These are phyloP conservation scores for Chara braunii DNA, from an alignment of 139 green algal genomes.

Conservation along the genomic window DNA sequence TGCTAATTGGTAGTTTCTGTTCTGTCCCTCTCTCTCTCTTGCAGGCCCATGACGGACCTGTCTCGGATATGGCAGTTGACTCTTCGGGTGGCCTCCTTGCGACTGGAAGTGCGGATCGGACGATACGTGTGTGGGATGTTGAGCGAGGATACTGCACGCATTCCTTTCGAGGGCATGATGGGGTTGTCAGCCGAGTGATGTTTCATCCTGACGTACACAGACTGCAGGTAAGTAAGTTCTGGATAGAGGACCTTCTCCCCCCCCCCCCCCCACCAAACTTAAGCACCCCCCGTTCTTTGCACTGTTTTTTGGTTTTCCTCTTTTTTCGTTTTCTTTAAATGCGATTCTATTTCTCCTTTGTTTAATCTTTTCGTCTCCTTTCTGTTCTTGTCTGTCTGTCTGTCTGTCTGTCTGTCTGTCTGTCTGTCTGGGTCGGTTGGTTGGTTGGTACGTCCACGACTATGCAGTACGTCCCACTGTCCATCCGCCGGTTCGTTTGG, in stretches of 20 bases:
- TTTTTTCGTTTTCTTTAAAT: not conserved
- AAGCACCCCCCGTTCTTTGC: not conserved
- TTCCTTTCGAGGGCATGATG: slow-evolving; percentile 56
- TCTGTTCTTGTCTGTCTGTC: too few relatives aligned
- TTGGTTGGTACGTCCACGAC: too few relatives aligned
- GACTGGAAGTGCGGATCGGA: slow-evolving; percentile 60
- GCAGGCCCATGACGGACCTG: slow-evolving; percentile 61
- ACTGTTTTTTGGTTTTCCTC: not conserved
- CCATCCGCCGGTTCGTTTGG: too few relatives aligned
- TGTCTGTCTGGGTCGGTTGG: too few relatives aligned
- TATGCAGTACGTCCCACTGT: too few relatives aligned
- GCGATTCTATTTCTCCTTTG: not conserved
- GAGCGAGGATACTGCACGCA: slow-evolving; percentile 79
- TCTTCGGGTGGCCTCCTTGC: slow-evolving; percentile 67
- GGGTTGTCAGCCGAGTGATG: slow-evolving; percentile 56
- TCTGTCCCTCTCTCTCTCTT: too few relatives aligned
- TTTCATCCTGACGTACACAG: slow-evolving; percentile 75
- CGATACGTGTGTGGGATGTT: slow-evolving; percentile 54
- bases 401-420: too few relatives aligned
- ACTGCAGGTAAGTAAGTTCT: slow-evolving; percentile 37
- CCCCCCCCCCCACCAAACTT: not conserved
- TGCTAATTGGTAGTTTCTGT: too few relatives aligned
- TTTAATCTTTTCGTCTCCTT: too few relatives aligned
- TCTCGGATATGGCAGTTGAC: slow-evolving; percentile 72
- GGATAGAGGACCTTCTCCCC: not conserved